Conservation (phyloP, 352 stramenopile genomes). For the Thalassiosira livingstoniorum region DNA sequence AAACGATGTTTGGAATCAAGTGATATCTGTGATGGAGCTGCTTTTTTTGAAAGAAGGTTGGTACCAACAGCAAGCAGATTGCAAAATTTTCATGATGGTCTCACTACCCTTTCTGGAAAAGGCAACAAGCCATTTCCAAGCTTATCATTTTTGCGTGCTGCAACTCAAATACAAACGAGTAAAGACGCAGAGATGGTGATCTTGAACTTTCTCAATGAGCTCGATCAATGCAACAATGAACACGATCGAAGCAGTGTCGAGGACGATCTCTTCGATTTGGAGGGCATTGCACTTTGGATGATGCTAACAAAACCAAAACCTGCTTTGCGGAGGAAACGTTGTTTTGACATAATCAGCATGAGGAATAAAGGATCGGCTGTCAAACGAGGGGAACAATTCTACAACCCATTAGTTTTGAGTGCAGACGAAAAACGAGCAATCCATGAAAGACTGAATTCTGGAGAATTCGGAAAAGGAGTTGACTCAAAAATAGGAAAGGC, state of each 20-base stretch:
- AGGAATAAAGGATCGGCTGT: background rate
- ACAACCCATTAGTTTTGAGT: constrained; percentile 4
- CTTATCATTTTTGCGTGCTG: constrained; percentile 12
- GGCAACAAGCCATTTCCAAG: constrained; percentile 1
- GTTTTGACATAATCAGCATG: constrained; percentile 3
- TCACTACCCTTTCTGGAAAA: background rate
- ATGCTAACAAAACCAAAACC: constrained; percentile 25
- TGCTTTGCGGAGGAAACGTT: background rate
- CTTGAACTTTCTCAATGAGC: background rate
- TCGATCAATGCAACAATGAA: background rate
- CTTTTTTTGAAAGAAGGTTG: constrained; percentile 12
- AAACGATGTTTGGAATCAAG: constrained; percentile 1
- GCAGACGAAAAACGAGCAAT: constrained; percentile 3
- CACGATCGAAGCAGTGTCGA: background rate
- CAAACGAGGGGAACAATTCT: background rate
- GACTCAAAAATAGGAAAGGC: constrained; percentile 17
- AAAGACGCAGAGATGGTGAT: constrained; percentile 25
- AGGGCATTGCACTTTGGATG: constrained; percentile 23
- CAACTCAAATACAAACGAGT: constrained; percentile 1
- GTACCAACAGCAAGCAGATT: constrained; percentile 12
- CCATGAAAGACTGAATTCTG: background rate
- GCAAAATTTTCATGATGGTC: constrained; percentile 7
- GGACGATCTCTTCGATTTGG: constrained; percentile 1
- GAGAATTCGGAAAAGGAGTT: constrained; percentile 18
- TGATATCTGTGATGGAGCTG: background rate